A percentile compares a stretch with the other conserved stretches of the same genome.
These are phyloP conservation scores for Lentinula aciculospora DNA, from an alignment of 768 basidiomycete genomes.

Conservation along the genomic window DNA sequence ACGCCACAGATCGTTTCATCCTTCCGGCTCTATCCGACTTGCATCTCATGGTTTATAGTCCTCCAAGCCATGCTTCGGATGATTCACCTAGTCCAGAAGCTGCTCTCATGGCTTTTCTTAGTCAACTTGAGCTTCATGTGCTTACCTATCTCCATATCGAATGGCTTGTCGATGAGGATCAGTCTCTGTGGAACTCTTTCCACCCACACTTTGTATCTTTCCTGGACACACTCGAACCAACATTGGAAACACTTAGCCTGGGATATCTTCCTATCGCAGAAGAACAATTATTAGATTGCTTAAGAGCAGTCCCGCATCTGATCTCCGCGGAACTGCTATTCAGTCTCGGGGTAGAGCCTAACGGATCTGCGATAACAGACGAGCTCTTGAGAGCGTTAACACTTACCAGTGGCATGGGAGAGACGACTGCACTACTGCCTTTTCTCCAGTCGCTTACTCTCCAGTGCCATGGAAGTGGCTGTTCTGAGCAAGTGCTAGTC, in stretches of 20 bases:
- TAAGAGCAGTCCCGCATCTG: slow-evolving; percentile 24
- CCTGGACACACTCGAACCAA: slow-evolving; percentile 18
- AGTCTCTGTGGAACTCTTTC: slow-evolving; percentile 7
- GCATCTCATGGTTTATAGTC: slow-evolving; percentile 25
- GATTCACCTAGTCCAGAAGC: background rate
- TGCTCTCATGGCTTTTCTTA: slow-evolving; percentile 25
- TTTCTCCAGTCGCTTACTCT: slow-evolving; percentile 22
- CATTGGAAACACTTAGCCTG: slow-evolving; percentile 26
- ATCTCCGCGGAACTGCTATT: slow-evolving; percentile 27
- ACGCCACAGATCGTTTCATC: slow-evolving; percentile 9
- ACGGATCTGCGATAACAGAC: slow-evolving; percentile 31
- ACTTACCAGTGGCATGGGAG: no score
- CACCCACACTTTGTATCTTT: slow-evolving; percentile 24
- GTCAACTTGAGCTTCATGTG: slow-evolving; percentile 20
- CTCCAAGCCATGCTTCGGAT: background rate
- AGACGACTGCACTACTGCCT: slow-evolving; percentile 9
- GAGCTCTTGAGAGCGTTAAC: slow-evolving; percentile 20
- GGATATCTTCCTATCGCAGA: slow-evolving; percentile 34
- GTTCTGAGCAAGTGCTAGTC: slow-evolving; percentile 18
- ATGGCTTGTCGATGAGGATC: slow-evolving; percentile 23
- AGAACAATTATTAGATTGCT: slow-evolving; percentile 22
- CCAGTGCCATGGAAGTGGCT: slow-evolving; percentile 28
- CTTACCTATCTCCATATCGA: slow-evolving; percentile 26
- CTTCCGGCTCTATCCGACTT: slow-evolving; percentile 28
- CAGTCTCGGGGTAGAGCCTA: slow-evolving; percentile 22